Conservation (phyloP, 192 early-diverging fungal species). For the Bifiguratus adelaidae region DNA sequence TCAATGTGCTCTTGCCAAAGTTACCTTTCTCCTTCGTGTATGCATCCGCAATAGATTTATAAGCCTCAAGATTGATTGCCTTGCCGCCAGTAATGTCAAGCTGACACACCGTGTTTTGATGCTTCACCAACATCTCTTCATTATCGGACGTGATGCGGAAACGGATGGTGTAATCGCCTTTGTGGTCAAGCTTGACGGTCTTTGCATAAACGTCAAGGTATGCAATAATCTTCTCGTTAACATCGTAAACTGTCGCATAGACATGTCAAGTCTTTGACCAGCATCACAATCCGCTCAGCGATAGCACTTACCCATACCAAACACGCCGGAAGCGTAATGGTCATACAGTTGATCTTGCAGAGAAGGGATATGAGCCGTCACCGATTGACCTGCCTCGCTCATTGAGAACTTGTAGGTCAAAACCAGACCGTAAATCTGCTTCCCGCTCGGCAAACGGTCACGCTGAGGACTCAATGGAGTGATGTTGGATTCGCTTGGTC, state of each 20-base stretch:
- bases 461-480: slow-evolving; percentile 56
- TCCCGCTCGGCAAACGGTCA: slow-evolving; percentile 60
- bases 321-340: slow-evolving; percentile 56
- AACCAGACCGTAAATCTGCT: slow-evolving; percentile 58
- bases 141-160: slow-evolving; percentile 65
- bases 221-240: slow-evolving; percentile 60
- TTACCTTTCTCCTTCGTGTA: slow-evolving; percentile 26
- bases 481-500: slow-evolving; percentile 53
- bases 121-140: slow-evolving; percentile 61
- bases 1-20: slow-evolving; percentile 32
- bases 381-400: slow-evolving; percentile 35
- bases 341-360: slow-evolving; percentile 71
- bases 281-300: background rate
- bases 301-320: slow-evolving; percentile 28
- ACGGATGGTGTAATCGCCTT: slow-evolving; percentile 79
- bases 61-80: slow-evolving; percentile 35
- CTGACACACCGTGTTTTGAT: slow-evolving; percentile 49
- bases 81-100: slow-evolving; percentile 55
- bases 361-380: slow-evolving; percentile 49
- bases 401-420: slow-evolving; percentile 67
- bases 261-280: background rate
- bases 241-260: slow-evolving; percentile 54
- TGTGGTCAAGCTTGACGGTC: slow-evolving; percentile 48
- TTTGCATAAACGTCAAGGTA: slow-evolving; percentile 68
- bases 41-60: slow-evolving; percentile 41